These are phyloP conservation scores for Jamesozyma jinghongensis DNA, from an alignment of 805 yeast species.

Conservation along the genomic window DNA sequence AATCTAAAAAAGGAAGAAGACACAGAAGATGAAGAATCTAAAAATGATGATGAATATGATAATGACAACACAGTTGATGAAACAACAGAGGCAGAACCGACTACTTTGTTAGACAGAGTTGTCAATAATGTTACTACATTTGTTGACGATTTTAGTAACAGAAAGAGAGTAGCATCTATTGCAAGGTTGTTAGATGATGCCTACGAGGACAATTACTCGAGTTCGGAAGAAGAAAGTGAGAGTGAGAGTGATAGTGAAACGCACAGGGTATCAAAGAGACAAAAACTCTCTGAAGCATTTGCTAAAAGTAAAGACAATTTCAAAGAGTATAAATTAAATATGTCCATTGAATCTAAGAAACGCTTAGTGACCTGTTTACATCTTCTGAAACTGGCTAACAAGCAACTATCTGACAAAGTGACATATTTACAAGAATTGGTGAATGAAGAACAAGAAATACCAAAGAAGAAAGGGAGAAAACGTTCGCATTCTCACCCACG, in stretches of 20 bases:
- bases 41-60: not conserved
- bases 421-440: constrained; percentile 50
- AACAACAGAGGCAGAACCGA: constrained; percentile 1
- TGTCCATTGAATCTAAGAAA: constrained; percentile 64
- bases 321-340: constrained; percentile 30
- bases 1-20: not conserved
- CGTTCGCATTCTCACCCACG: not conserved
- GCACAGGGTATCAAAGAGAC: constrained; percentile 22
- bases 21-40: not conserved
- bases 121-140: constrained; percentile 43
- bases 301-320: constrained; percentile 30
- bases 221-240: constrained; percentile 14
- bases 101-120: constrained; percentile 13
- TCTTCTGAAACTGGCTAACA: constrained; percentile 70
- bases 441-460: constrained; percentile 34
- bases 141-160: constrained; percentile 32
- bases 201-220: constrained; percentile 23
- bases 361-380: constrained; percentile 72
- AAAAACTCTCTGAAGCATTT: constrained; percentile 32
- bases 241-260: constrained; percentile 10
- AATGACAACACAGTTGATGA: not conserved
- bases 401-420: constrained; percentile 61
- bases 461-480: constrained; percentile 10
- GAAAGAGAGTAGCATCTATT: constrained; percentile 33
- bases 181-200: constrained; percentile 38